Conservation (phyloP, 176 grass and related monocot genomes). For the Musa troglodytarum region DNA sequence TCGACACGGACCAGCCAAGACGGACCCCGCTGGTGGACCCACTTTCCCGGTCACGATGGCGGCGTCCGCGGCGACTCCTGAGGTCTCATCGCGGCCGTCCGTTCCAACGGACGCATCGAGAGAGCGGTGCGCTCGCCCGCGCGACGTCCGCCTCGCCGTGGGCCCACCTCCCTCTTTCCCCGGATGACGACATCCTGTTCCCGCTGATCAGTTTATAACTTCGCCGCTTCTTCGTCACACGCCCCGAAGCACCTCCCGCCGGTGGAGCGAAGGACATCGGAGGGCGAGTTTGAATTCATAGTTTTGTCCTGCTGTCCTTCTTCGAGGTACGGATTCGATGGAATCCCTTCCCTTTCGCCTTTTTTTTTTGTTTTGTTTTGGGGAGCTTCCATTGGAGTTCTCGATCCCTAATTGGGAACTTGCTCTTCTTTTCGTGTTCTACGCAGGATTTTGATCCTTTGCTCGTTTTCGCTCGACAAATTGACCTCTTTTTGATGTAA, state of each 20-base stretch:
- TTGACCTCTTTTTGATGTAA: background rate
- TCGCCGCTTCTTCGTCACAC: too few relatives aligned
- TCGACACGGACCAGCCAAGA: conserved; percentile 21
- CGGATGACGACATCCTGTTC: too few relatives aligned
- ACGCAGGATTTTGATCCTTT: background rate
- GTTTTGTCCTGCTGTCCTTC: conserved; percentile 18
- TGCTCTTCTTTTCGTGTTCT: background rate
- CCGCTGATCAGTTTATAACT: too few relatives aligned
- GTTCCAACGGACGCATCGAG: too few relatives aligned
- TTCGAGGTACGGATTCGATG: conserved; percentile 32
- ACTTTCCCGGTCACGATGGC: background rate
- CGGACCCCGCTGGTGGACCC: background rate
- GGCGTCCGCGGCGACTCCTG: background rate
- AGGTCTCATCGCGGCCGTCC: background rate
- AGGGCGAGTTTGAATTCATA: too few relatives aligned
- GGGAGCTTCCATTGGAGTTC: too few relatives aligned
- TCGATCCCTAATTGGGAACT: too few relatives aligned
- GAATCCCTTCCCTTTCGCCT: too few relatives aligned
- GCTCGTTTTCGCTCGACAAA: background rate
- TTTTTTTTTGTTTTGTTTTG: too few relatives aligned
- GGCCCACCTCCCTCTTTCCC: background rate
- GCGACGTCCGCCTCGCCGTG: background rate
- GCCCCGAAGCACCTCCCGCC: too few relatives aligned
- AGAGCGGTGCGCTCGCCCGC: background rate
- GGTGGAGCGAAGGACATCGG: too few relatives aligned